A percentile compares a stretch with the other conserved stretches of the same genome.
These are phyloP conservation scores for Quercus phellos DNA, from an alignment of 331 rosid species.

Conservation along the genomic window DNA sequence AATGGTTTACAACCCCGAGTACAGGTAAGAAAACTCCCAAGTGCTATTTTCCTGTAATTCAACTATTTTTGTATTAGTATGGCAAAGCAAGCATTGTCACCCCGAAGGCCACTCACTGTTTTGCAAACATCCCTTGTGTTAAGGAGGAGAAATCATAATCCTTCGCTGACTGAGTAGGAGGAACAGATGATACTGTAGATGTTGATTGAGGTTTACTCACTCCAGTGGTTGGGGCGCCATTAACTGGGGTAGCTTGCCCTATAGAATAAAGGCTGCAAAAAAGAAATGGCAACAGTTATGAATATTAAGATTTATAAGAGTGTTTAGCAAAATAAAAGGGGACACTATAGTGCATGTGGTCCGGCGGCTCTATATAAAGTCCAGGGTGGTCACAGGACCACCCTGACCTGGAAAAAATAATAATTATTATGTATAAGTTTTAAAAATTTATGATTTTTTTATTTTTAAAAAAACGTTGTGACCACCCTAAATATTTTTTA, in stretches of 20 bases:
- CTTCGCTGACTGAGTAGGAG: conserved; percentile 49
- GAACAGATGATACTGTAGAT: conserved; percentile 44
- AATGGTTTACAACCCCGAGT: conserved; percentile 54
- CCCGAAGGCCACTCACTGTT: conserved; percentile 41
- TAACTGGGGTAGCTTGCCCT: conserved; percentile 62
- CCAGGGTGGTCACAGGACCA: too few species aligned
- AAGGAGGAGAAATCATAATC: conserved; percentile 90
- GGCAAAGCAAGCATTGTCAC: conserved; percentile 26
- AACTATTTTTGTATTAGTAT: conserved; percentile 52
- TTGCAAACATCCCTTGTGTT: conserved; percentile 82
- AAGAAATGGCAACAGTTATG: conserved; percentile 13
- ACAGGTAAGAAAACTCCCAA: conserved; percentile 28
- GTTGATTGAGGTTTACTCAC: conserved; percentile 50
- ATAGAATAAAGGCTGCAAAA: conserved; percentile 53
- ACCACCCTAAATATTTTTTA: too few species aligned
- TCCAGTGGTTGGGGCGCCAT: conserved; percentile 40
- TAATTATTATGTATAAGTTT: too few species aligned
- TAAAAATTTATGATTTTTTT: too few species aligned
- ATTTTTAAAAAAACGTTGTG: too few species aligned
- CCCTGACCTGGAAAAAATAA: too few species aligned
- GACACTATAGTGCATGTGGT: background rate
- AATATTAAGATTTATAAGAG: background rate
- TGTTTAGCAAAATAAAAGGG: background rate
- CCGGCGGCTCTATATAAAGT: too few species aligned
- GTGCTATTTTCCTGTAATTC: conserved; percentile 42